phyloP scores from a whole-genome alignment of 208 protist genomes.

The Crithidia mellificae region DNA sequence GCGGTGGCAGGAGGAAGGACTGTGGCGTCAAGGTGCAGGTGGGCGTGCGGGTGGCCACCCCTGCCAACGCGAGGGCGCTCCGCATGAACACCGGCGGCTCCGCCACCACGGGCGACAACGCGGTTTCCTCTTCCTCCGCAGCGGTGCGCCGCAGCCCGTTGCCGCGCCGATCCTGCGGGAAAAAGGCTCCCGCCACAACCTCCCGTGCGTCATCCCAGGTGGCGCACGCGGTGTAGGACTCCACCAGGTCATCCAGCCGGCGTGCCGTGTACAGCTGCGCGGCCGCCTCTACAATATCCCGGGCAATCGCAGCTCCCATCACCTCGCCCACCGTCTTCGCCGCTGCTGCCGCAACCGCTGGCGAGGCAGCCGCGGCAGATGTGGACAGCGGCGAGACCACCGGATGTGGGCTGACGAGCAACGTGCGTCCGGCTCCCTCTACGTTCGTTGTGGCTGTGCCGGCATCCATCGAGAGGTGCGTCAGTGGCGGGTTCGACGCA shows the following conservation, averaged over 20 bases:
- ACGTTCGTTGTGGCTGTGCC: not conserved
- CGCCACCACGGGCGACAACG: not conserved
- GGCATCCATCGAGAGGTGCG: not conserved
- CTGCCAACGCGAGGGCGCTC: constrained; percentile 31
- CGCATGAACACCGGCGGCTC: constrained; percentile 27
- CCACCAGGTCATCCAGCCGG: constrained; percentile 57
- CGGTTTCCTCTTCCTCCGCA: too few relatives aligned
- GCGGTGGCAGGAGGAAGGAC: constrained; percentile 15
- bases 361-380: not conserved
- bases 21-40: constrained; percentile 29
- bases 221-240: constrained; percentile 66
- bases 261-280: constrained; percentile 57
- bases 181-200: constrained; percentile 58
- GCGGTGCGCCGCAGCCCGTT: constrained; percentile 7
- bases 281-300: constrained; percentile 61
- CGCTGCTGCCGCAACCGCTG: constrained; percentile 3
- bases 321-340: constrained; percentile 33
- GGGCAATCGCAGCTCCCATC: constrained; percentile 63
- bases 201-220: constrained; percentile 78
- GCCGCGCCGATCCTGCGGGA: constrained; percentile 42
- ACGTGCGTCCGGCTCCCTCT: not conserved
- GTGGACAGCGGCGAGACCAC: not conserved
- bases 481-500: not conserved
- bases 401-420: not conserved
- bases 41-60: constrained; percentile 16